Percentiles rank a stretch among this genome's conserved stretches.
phyloP scores from a whole-genome alignment of 139 green algal genomes.

The Asterochloris sp. region DNA sequence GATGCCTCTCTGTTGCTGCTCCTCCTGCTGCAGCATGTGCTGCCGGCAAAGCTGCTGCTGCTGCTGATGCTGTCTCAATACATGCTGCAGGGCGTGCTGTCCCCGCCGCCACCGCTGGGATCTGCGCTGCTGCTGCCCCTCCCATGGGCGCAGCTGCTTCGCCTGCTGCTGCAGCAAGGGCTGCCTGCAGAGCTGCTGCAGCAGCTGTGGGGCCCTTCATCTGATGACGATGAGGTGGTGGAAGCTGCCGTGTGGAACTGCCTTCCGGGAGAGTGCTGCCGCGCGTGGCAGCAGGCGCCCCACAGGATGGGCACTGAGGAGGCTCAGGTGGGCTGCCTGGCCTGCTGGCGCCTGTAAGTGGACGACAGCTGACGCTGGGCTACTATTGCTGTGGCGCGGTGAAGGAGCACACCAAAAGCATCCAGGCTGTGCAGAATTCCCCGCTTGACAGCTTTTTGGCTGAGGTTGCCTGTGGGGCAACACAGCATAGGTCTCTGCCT shows the following conservation, averaged over 20 bases:
- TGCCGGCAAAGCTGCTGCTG: not conserved
- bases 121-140: slow-evolving; percentile 58
- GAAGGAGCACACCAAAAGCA: not conserved
- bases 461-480: not conserved
- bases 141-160: slow-evolving; percentile 62
- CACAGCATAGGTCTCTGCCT: not conserved
- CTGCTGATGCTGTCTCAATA: not conserved
- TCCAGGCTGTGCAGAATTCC: not conserved
- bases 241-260: slow-evolving; percentile 31
- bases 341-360: not conserved
- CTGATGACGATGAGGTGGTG: slow-evolving; percentile 33
- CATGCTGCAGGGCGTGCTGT: slow-evolving; percentile 27
- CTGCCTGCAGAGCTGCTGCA: slow-evolving; percentile 29
- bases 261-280: not conserved
- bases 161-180: slow-evolving; percentile 63
- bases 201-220: slow-evolving; percentile 26
- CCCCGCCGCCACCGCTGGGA: slow-evolving; percentile 31
- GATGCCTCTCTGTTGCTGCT: not conserved
- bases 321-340: slow-evolving; percentile 9
- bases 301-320: slow-evolving; percentile 23
- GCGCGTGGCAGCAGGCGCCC: slow-evolving; percentile 7
- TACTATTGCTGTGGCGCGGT: not conserved
- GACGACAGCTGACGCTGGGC: not conserved
- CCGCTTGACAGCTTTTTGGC: not conserved
- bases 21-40: not conserved